Base-by-base conservation (phyloP, 257 asterid genomes). In the Knoxia roxburghii region DNA sequence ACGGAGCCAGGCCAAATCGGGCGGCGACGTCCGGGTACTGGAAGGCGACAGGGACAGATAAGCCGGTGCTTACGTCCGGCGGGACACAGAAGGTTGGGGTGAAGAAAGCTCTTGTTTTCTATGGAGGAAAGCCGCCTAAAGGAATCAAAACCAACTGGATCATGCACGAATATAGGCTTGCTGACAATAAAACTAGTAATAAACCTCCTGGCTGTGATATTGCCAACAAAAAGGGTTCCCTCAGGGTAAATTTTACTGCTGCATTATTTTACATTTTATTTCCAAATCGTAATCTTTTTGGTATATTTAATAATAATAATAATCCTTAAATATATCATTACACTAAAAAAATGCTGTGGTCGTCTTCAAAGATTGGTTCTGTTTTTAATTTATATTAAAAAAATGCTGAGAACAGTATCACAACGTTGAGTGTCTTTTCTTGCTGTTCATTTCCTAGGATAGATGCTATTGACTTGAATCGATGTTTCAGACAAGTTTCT, bases 21-120 rank as follows among this genome's bases (percentile, higher is more conserved):
- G 84, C 87, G 11, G 84, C 84, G 10, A 82, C 87, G 8, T 82
- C 87, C 2, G 87, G 87, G 0, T 82, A 82, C 43, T 82, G 87
- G 87, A 82, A 82, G 74, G 87, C 87, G 45, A 82, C 87, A 20
- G 84, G 87, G 35, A 82, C 87, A 9, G 84, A 82, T n/a, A 82
- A 82, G 74, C 84, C 87, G n/a, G 87, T 82, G 17, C 65, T 82
- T n/a, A 79, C 82, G 29, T 70, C 76, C 24, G 83, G 84, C 5
- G 87, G 87, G 48, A 77, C 81, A 3, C 87, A 82, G 40, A 82
- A 82, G 26, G 87, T 82, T 14, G 84, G 84, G 1, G 87, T 79
- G 30, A 82, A 82, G 68, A 82, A 82, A 61, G 86, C 84, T 3
- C 61, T 82, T 14, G 86, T 82, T 23, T 82, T 82, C 76, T 82